Base-by-base conservation (phyloP, 306 rosid species). In the Canavalia gladiata region DNA sequence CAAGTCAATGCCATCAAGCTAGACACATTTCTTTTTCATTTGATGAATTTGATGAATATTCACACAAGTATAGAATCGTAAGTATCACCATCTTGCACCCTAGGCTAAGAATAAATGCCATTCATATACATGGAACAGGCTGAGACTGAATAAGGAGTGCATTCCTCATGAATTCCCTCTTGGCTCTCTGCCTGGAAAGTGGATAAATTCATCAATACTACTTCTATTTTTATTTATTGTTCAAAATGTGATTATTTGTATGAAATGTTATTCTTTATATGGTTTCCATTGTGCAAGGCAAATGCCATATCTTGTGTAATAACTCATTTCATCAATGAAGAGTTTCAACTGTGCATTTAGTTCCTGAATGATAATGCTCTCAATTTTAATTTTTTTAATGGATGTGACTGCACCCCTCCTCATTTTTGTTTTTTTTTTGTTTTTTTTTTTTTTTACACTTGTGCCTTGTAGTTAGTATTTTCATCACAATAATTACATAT, bases 1-100 rank as follows among this genome's bases (percentile, higher is more conserved):
- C 87, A 93, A 96, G 89, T 70, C 88, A 2, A 89, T 96, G 91
- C 94, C 94, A 85, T 78, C 90, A 86, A 87, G 67, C 62, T 93
- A 82, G 76, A 47, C 11, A 7, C 28, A 43, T 41, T 67, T 83
- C 82, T 72, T 81, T 57, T n/a, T 31, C 83, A 79, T 70, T 71
- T 80, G 66, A 60, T 84, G 82, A 77, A 79, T 70, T 71, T 80
- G 66, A 60, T 84, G 82, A 77, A 68, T 78, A 88, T 43, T 75
- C 83, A 72, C 73, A 79, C 46, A 75, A 87, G 68, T 69, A 78
- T 68, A 51, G 81, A 52, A 56, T 28, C 7, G 54, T 30, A 50
- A 62, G 65, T 42, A 72, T 35, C 60, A 37, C 46, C 57, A 67
- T 88, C 82, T 63, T 68, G 81, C 81, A 59, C 80, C 63, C 4